These are phyloP conservation scores for Ceratobasidium papillatum DNA, from an alignment of 1,284 basidiomycete genomes.

Conservation along the genomic window DNA sequence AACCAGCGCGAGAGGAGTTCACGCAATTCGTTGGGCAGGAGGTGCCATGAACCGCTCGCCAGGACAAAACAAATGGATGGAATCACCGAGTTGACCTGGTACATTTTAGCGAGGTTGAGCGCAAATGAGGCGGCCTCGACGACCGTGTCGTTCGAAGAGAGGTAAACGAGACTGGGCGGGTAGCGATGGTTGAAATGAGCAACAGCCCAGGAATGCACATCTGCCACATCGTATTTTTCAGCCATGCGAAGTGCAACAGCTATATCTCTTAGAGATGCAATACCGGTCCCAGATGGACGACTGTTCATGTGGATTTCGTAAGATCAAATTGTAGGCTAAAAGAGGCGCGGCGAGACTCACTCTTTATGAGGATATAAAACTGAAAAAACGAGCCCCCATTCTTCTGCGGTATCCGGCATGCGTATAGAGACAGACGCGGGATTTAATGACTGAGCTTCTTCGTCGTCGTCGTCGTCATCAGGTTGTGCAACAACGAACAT, in stretches of 20 bases:
- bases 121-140: conserved; percentile 26
- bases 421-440: conserved; percentile 1
- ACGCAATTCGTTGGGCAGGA: conserved; percentile 1
- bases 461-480: conserved; percentile 13
- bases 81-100: not conserved
- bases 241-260: conserved; percentile 25
- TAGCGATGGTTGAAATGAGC: conserved; percentile 19
- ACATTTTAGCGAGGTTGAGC: conserved; percentile 24
- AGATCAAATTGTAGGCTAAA: not conserved
- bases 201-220: conserved; percentile 14
- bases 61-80: conserved; percentile 16
- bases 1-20: not conserved
- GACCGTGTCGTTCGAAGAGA: not conserved
- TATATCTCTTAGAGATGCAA: conserved; percentile 6
- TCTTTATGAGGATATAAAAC: conserved; percentile 23
- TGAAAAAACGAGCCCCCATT: conserved; percentile 12
- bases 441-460: not conserved
- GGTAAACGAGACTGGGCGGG: conserved; percentile 1
- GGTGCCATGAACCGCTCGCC: not conserved
- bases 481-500: conserved; percentile 29
- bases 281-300: not conserved
- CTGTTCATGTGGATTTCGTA: not conserved
- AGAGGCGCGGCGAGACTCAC: not conserved
- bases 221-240: conserved; percentile 30
- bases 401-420: conserved; percentile 24